Base-by-base conservation (phyloP, 768 basidiomycete species). In the Leccinum rimulosum region DNA sequence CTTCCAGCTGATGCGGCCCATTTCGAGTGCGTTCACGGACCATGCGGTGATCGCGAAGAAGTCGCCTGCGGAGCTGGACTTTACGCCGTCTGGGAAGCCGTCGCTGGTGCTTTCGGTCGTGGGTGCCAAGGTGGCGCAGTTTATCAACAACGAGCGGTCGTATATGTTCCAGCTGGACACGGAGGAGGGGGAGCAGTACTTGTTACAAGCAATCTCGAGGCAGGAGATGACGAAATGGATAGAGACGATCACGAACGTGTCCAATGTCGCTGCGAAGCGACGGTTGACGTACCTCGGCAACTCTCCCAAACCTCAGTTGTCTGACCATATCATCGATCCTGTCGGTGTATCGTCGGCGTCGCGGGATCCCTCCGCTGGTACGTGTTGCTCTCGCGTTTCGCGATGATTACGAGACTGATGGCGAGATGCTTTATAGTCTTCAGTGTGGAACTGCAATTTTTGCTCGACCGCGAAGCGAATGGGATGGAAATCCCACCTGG, bases 1-100 rank as follows among this genome's bases (percentile, higher is more conserved):
- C 72, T 81, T 93, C 74, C 88, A 85, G 65, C 80, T 93, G 75
- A 93, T 93, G 87, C 82, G 91, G n/a, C 92, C 91, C 2, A 86
- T 93, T 54, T 94, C 92, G 15, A 92, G 85, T 60, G 92, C 92
- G 2, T 93, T 93, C 67, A 85, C 85, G 19, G 83, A 86, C 49
- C 86, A 89, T 52, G 77, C 80, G 28, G 54, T 73, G 55, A 55
- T 62, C 9, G 51, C 76, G 60, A 87, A 83, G 70, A 82, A 80
- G 59, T 87, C 88, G 1, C 79, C 88, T 1, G 81, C 83, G 0
- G 90, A 94, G 65, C 76, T 94, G 54, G 89, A 93, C 68, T 93
- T 93, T 65, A 63, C 75, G 7, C 80, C 90, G 0, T 77, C 79
- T n/a, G 81, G 84, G 31, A 93, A 93, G 70, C 90, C 91, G 0